These are phyloP conservation scores for Mycena metata DNA, from an alignment of 768 basidiomycete species.

Conservation along the genomic window DNA sequence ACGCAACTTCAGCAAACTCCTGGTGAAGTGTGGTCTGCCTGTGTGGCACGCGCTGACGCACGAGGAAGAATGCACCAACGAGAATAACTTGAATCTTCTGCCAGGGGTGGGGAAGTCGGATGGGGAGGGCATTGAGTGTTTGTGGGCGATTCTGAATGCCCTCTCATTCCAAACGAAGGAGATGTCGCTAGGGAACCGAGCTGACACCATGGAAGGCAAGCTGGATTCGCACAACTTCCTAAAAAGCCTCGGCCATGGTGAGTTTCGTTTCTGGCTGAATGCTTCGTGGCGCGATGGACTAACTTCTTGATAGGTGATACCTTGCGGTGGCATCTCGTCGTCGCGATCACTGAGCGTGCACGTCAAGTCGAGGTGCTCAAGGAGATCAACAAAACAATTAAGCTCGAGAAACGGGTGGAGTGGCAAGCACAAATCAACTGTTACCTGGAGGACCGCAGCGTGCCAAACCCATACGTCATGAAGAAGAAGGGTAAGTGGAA, in stretches of 20 bases:
- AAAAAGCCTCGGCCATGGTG: slow-evolving; percentile 27
- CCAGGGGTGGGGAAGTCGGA: slow-evolving; percentile 29
- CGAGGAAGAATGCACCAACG: slow-evolving; percentile 5
- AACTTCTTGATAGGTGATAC: too few relatives aligned
- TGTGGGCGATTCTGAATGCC: slow-evolving; percentile 46
- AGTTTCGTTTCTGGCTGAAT: too few relatives aligned
- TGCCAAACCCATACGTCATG: too few relatives aligned
- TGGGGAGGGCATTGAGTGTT: slow-evolving; percentile 39
- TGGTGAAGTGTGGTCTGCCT: slow-evolving; percentile 16
- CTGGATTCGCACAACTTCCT: slow-evolving; percentile 39
- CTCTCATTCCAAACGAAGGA: slow-evolving; percentile 44
- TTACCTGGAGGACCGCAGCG: too few relatives aligned
- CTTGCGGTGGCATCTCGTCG: too few relatives aligned
- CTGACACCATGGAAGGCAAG: slow-evolving; percentile 46
- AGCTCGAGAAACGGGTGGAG: too few relatives aligned
- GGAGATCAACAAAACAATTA: too few relatives aligned
- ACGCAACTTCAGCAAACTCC: not conserved
- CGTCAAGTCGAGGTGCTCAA: too few relatives aligned
- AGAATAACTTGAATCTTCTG: slow-evolving; percentile 31
- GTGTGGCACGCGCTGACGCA: slow-evolving; percentile 33
- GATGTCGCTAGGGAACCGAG: slow-evolving; percentile 43
- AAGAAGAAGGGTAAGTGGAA: too few relatives aligned
- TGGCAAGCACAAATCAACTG: too few relatives aligned
- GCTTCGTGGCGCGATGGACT: too few relatives aligned
- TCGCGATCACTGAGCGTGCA: too few relatives aligned